Conservation (phyloP, 768 basidiomycete genomes). For the Lentinus brumalis region DNA sequence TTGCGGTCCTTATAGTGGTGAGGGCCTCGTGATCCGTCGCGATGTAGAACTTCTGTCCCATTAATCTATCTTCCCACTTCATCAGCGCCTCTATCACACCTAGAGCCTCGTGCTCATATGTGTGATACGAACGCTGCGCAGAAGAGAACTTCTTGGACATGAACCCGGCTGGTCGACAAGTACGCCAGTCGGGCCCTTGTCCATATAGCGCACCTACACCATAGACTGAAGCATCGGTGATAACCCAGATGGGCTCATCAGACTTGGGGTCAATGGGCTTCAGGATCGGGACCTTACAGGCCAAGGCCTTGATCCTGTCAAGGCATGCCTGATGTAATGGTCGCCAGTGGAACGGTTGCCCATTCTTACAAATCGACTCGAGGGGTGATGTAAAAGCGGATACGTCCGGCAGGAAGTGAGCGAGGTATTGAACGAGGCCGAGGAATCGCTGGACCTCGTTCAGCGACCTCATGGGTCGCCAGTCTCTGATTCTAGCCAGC, state of each 20-base stretch:
- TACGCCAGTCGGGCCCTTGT: constrained; percentile 30
- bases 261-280: constrained; percentile 21
- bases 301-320: constrained; percentile 19
- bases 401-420: constrained; percentile 39
- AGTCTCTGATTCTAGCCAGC: constrained; percentile 34
- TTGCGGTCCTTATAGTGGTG: constrained; percentile 26
- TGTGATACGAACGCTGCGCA: constrained; percentile 27
- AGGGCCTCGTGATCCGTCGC: constrained; percentile 21
- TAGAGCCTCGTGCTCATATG: constrained; percentile 23
- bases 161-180: constrained; percentile 31
- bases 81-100: constrained; percentile 23
- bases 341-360: constrained; percentile 28
- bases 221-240: constrained; percentile 21
- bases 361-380: constrained; percentile 32
- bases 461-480: constrained; percentile 35
- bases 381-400: constrained; percentile 37
- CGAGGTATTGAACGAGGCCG: constrained; percentile 42
- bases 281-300: constrained; percentile 15
- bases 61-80: constrained; percentile 37
- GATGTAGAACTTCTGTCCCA: constrained; percentile 19
- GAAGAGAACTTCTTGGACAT: constrained; percentile 32
- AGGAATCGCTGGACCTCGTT: constrained; percentile 43
- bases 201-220: constrained; percentile 28
- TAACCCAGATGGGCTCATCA: constrained; percentile 22
- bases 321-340: constrained; percentile 26